A percentile compares a stretch with the other conserved stretches of the same genome.
These are phyloP conservation scores for Sarocladium brachiariae DNA, from an alignment of 2,329 filamentous ascomycete genomes.

Conservation along the genomic window DNA sequence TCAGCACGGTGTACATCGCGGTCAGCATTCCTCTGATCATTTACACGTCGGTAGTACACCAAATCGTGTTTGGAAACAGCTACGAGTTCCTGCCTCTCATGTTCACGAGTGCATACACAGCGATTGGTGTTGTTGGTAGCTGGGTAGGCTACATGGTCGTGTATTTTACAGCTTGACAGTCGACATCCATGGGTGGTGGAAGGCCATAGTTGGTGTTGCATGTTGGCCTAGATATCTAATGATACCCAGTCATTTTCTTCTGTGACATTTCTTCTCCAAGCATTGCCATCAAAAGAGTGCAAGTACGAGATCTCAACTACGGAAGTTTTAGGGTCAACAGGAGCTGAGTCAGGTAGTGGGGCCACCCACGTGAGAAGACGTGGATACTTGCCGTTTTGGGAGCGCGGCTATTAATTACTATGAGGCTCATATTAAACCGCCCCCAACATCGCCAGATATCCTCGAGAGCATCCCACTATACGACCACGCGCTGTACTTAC, in stretches of 20 bases:
- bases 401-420: too few species aligned
- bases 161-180: slow-evolving; percentile 59
- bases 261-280: background rate
- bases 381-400: background rate
- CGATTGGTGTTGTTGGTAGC: slow-evolving; percentile 89
- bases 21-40: slow-evolving; percentile 82
- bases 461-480: background rate
- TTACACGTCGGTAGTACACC: slow-evolving; percentile 82
- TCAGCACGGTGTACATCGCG: slow-evolving; percentile 82
- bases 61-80: slow-evolving; percentile 70
- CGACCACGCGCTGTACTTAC: background rate
- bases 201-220: too few species aligned
- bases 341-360: slow-evolving; percentile 2
- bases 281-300: background rate
- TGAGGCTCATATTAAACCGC: too few species aligned
- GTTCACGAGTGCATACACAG: slow-evolving; percentile 93
- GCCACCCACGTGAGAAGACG: background rate
- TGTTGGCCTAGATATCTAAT: background rate
- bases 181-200: too few species aligned
- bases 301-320: too few species aligned
- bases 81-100: slow-evolving; percentile 92
- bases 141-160: slow-evolving; percentile 94
- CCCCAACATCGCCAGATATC: too few species aligned
- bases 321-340: background rate
- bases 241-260: slow-evolving; percentile 7